phyloP scores from a whole-genome alignment of 257 asterid species.

The Gentiana dahurica region DNA sequence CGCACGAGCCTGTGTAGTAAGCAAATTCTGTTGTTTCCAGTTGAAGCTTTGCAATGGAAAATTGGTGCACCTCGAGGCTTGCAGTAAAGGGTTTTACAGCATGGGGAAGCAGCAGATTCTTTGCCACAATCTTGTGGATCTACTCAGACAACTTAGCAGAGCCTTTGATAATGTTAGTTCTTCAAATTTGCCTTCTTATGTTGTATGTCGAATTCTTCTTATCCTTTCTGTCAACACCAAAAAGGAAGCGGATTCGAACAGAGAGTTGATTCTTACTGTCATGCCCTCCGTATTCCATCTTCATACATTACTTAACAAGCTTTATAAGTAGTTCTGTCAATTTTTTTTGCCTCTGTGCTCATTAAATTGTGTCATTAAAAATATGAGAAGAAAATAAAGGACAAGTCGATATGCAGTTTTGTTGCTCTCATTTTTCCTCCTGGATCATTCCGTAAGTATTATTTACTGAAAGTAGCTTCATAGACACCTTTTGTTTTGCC shows the following conservation, averaged over 20 bases:
- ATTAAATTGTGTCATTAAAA: too few relatives aligned
- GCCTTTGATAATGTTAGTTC: conserved; percentile 81
- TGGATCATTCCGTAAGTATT: too few relatives aligned
- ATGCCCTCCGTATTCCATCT: background rate
- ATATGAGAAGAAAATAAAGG: background rate
- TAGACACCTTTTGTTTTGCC: too few relatives aligned
- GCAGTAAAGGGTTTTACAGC: conserved; percentile 66
- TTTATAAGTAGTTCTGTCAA: background rate
- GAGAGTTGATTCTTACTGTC: background rate
- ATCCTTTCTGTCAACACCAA: too few relatives aligned
- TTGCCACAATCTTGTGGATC: conserved; percentile 88
- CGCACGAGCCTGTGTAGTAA: background rate
- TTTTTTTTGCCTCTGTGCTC: too few relatives aligned
- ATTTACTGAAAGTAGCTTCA: too few relatives aligned
- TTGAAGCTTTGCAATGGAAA: conserved; percentile 88
- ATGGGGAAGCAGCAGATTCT: conserved; percentile 71
- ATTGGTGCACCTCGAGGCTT: conserved; percentile 58
- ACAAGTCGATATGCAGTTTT: too few relatives aligned
- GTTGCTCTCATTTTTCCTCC: background rate
- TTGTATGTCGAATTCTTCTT: too few relatives aligned
- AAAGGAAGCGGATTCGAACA: too few relatives aligned
- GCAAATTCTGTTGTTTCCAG: conserved; percentile 32
- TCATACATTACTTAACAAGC: background rate
- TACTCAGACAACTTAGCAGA: conserved; percentile 84
- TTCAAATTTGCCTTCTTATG: too few relatives aligned